Percentiles rank a stretch among this genome's conserved stretches.
Conservation (phyloP, 129 eudicot species). For the Escallonia rubra region DNA sequence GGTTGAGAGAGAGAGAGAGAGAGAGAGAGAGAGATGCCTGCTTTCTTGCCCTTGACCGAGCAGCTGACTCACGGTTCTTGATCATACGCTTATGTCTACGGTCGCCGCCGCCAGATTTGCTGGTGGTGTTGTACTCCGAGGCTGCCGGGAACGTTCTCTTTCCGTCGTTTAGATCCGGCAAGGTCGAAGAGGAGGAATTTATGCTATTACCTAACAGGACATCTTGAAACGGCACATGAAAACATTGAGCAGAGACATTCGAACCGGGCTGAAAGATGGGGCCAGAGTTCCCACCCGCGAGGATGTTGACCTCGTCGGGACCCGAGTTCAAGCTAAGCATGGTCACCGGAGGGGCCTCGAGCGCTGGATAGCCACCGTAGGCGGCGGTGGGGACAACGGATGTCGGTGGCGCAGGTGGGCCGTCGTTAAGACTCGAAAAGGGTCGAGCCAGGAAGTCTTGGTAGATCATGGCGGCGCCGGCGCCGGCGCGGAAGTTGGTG, state of each 20-base stretch:
- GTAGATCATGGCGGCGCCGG: constrained; percentile 15
- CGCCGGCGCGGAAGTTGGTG: neutral
- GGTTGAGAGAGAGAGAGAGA: neutral
- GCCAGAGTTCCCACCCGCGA: neutral
- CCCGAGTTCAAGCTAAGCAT: constrained; percentile 19
- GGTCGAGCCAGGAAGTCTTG: constrained; percentile 30
- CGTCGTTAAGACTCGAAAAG: neutral
- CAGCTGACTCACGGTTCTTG: constrained; percentile 41
- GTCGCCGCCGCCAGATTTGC: constrained; percentile 7
- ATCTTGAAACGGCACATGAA: constrained; percentile 1
- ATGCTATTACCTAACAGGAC: neutral
- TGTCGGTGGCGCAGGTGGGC: neutral
- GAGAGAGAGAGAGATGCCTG: constrained; percentile 15
- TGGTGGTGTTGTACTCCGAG: too few species aligned
- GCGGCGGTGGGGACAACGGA: constrained; percentile 9
- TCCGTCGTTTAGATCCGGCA: neutral
- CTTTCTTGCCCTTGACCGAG: constrained; percentile 32
- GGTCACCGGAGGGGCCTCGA: constrained; percentile 12
- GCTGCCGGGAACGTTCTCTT: constrained; percentile 18
- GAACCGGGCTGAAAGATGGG: neutral
- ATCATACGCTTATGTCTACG: constrained; percentile 28
- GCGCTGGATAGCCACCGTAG: neutral
- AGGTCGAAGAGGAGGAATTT: neutral
- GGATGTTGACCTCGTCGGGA: neutral
- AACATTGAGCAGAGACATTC: neutral